phyloP scores from a whole-genome alignment of 495 filamentous ascomycete genomes.

The Aeminium ludgeri region DNA sequence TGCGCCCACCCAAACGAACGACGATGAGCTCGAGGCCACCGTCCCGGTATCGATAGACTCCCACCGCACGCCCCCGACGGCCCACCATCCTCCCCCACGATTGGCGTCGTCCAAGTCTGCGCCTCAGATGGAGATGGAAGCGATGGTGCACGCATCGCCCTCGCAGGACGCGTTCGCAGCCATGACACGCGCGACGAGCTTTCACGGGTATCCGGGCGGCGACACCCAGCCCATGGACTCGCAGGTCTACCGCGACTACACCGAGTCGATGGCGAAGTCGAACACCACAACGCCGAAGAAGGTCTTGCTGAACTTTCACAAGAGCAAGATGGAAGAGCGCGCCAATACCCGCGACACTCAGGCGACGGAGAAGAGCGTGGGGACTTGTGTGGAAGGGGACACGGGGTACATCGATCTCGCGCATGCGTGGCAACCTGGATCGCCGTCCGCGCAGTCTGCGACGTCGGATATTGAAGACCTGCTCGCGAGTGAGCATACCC shows the following conservation, averaged over 20 bases:
- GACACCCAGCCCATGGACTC: constrained; percentile 27
- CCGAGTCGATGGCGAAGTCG: constrained; percentile 9
- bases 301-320: neutral
- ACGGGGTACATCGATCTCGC: constrained; percentile 16
- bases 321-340: constrained; percentile 4
- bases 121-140: constrained; percentile 7
- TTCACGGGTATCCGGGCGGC: constrained; percentile 18
- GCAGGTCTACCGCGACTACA: constrained; percentile 24
- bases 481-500: constrained; percentile 9
- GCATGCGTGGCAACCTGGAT: constrained; percentile 2
- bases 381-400: constrained; percentile 14
- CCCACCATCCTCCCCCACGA: constrained; percentile 2
- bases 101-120: constrained; percentile 7
- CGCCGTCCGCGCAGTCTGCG: constrained; percentile 2
- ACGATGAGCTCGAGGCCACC: neutral
- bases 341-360: constrained; percentile 1
- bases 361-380: constrained; percentile 5
- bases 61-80: neutral
- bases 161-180: constrained; percentile 7
- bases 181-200: constrained; percentile 10
- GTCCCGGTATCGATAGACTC: constrained; percentile 6
- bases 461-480: constrained; percentile 10
- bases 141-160: constrained; percentile 7
- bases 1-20: neutral
- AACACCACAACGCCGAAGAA: constrained; percentile 10